Evolutionary conservation across 2,329 filamentous ascomycete species (phyloP).

Genomic region (Aspergillus fumigatus): DNA sequence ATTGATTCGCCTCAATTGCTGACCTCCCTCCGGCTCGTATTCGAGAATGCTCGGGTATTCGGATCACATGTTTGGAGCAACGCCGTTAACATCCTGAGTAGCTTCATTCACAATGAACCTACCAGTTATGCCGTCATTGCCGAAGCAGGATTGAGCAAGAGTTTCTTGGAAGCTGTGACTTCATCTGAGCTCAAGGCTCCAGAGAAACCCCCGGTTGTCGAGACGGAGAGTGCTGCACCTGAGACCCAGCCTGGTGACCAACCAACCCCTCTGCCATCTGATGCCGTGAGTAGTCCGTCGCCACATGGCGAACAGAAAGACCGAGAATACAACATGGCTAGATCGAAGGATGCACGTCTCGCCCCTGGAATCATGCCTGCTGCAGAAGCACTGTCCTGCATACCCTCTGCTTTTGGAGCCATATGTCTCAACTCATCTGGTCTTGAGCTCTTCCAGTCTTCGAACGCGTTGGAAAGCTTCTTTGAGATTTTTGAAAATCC

Average conservation of each 20-base stretch:
- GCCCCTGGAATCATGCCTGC: constrained; percentile 79
- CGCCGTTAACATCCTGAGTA: constrained; percentile 83
- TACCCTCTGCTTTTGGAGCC: constrained; percentile 84
- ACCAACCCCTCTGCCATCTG: constrained; percentile 31
- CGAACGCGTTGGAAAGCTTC: constrained; percentile 76
- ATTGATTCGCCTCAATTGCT: constrained; percentile 89
- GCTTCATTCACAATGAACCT: constrained; percentile 97
- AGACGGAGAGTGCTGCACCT: constrained; percentile 15
- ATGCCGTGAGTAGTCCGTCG: constrained; percentile 22
- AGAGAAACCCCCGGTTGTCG: constrained; percentile 28
- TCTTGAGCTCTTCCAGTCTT: constrained; percentile 80
- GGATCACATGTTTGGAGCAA: constrained; percentile 96
- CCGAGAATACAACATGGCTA: constrained; percentile 28
- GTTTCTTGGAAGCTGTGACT: constrained; percentile 77
- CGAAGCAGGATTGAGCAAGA: constrained; percentile 85
- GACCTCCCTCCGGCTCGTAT: constrained; percentile 71
- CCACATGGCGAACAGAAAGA: constrained; percentile 17
- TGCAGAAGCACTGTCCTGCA: constrained; percentile 77
- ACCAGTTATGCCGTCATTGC: constrained; percentile 95
- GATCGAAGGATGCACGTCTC: constrained; percentile 30
- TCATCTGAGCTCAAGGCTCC: constrained; percentile 35
- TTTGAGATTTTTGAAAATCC: constrained; percentile 97
- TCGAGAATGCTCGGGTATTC: constrained; percentile 73
- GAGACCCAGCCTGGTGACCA: constrained; percentile 33
- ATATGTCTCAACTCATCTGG: constrained; percentile 88